phyloP scores from a whole-genome alignment of 257 asterid genomes.

The Echium plantagineum region DNA sequence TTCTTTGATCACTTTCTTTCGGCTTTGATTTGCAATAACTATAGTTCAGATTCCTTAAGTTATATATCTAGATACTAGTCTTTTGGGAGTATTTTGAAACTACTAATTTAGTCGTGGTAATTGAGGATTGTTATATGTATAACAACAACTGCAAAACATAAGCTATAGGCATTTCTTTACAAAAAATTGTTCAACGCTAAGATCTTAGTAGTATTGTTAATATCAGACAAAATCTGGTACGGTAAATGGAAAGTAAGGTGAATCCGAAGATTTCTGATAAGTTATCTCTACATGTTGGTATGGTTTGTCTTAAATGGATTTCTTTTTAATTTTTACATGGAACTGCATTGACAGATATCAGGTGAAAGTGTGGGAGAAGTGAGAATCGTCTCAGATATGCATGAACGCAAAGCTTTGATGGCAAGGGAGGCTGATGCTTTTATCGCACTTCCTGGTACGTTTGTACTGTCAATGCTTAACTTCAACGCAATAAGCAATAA shows the following conservation, averaged over 20 bases:
- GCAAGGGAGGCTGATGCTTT: conserved; percentile 88
- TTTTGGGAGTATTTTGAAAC: too few species aligned
- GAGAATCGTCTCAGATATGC: conserved; percentile 87
- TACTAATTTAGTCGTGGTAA: too few species aligned
- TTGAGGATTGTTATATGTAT: too few species aligned
- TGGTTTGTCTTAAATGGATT: background rate
- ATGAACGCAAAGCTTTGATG: conserved; percentile 98
- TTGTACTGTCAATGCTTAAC: background rate
- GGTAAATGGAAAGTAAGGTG: background rate
- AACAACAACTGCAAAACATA: too few species aligned
- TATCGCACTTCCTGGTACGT: conserved; percentile 88
- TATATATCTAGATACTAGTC: too few species aligned
- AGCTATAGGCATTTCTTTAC: too few species aligned
- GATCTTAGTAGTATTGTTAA: too few species aligned
- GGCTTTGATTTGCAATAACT: too few species aligned
- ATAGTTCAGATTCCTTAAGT: too few species aligned
- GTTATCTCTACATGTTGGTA: background rate
- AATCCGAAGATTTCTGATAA: background rate
- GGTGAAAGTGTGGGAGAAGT: conserved; percentile 90
- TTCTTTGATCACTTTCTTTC: too few species aligned
- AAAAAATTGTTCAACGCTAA: too few species aligned
- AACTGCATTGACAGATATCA: conserved; percentile 55
- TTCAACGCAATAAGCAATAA: background rate
- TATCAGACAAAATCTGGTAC: too few species aligned
- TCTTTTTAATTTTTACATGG: conserved; percentile 2